phyloP scores from a whole-genome alignment of 2,329 filamentous ascomycete genomes.

The Beauveria asiatica region DNA sequence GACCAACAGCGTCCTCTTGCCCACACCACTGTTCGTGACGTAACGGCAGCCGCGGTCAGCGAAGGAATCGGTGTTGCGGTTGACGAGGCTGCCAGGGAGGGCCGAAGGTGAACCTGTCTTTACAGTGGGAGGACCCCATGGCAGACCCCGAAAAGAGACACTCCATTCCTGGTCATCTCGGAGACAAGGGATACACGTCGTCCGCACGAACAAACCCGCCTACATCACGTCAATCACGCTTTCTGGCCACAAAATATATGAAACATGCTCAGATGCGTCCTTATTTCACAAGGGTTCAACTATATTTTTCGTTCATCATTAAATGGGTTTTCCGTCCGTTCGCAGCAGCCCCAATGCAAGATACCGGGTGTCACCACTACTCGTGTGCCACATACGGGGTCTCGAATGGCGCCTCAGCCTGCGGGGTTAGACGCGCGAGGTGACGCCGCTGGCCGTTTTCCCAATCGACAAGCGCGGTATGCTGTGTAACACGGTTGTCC shows the following conservation, averaged over 20 bases:
- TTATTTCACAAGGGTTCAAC: neutral
- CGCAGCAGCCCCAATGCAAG: neutral
- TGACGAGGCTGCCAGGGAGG: conserved; percentile 61
- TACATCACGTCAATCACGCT: too few species aligned
- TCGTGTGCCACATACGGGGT: conserved; percentile 8
- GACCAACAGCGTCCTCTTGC: too few species aligned
- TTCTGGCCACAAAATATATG: too few species aligned
- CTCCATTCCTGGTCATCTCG: too few species aligned
- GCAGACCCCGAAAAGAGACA: conserved; percentile 73
- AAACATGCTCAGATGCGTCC: too few species aligned
- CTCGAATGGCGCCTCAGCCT: conserved; percentile 47
- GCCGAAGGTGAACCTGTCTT: conserved; percentile 71
- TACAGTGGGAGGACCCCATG: conserved; percentile 98
- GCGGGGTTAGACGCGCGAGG: conserved; percentile 66
- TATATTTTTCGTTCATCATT: neutral
- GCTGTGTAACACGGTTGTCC: conserved; percentile 69
- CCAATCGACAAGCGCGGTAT: conserved; percentile 71
- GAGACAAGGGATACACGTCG: too few species aligned
- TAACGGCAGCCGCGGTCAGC: too few species aligned
- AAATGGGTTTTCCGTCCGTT: neutral
- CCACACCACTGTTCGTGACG: too few species aligned
- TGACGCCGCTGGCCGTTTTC: conserved; percentile 63
- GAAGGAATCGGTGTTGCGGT: too few species aligned
- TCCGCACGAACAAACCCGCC: too few species aligned
- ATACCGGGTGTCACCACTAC: neutral